phyloP scores from a whole-genome alignment of 2,329 filamentous ascomycete species.

The Truncatella angustata region DNA sequence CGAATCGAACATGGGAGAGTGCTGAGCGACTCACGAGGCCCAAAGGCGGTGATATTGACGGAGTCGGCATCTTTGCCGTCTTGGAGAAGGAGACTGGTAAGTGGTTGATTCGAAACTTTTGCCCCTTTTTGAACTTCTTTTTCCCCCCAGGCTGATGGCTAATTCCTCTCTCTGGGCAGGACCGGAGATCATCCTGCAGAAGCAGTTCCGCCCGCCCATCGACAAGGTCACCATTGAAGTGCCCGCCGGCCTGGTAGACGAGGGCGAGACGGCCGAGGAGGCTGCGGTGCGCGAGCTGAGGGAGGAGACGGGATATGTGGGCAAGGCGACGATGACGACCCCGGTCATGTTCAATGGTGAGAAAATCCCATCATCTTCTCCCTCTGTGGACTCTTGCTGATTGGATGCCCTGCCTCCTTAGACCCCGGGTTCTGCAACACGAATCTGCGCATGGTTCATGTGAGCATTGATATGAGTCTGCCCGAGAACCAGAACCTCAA shows the following conservation, averaged over 20 bases:
- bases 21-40: constrained; percentile 70
- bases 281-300: constrained; percentile 62
- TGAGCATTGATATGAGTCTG: constrained; percentile 66
- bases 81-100: constrained; percentile 51
- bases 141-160: not conserved
- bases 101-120: not conserved
- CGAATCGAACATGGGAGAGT: constrained; percentile 66
- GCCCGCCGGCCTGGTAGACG: constrained; percentile 63
- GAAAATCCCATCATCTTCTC: constrained; percentile 1
- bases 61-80: constrained; percentile 71
- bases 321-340: constrained; percentile 45
- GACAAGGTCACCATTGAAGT: constrained; percentile 61
- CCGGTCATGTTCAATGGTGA: constrained; percentile 32
- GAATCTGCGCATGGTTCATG: constrained; percentile 68
- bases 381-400: not conserved
- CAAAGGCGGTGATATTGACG: constrained; percentile 61
- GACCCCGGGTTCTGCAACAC: constrained; percentile 67
- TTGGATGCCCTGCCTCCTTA: constrained; percentile 22
- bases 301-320: constrained; percentile 67
- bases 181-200: constrained; percentile 61
- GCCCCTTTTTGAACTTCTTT: not conserved
- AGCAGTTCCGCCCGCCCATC: constrained; percentile 64
- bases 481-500: constrained; percentile 68
- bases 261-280: constrained; percentile 58
- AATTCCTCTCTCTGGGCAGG: constrained; percentile 23